Conservation (phyloP, 495 filamentous ascomycete genomes). For the Penicillium parvum region DNA sequence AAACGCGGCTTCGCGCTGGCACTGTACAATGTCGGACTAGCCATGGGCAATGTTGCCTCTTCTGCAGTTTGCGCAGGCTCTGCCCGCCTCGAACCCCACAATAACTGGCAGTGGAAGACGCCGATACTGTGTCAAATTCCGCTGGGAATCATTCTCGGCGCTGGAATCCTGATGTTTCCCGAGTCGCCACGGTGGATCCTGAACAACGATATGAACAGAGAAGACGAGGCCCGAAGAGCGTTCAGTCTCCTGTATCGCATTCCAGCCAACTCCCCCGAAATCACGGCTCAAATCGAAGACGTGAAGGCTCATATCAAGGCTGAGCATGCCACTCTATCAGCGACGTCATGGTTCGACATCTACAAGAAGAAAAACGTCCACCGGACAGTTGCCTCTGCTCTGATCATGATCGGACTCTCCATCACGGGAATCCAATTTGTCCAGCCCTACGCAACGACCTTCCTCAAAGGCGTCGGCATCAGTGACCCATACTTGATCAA, state of each 20-base stretch:
- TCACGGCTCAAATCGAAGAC: constrained; percentile 22
- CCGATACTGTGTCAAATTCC: constrained; percentile 30
- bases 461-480: constrained; percentile 23
- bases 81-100: constrained; percentile 14
- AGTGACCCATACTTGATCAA: constrained; percentile 29
- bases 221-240: constrained; percentile 21
- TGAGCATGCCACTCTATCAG: constrained; percentile 8
- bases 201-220: constrained; percentile 10
- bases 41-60: constrained; percentile 23
- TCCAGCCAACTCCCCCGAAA: constrained; percentile 14
- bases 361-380: constrained; percentile 18
- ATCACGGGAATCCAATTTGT: constrained; percentile 31
- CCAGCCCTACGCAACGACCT: constrained; percentile 24
- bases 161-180: constrained; percentile 27
- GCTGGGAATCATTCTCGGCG: constrained; percentile 22
- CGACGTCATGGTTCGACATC: constrained; percentile 19
- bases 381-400: constrained; percentile 18
- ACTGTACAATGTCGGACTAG: constrained; percentile 27
- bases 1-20: constrained; percentile 24
- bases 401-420: constrained; percentile 25
- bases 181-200: constrained; percentile 31
- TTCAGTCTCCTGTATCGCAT: constrained; percentile 21
- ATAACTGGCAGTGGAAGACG: constrained; percentile 31
- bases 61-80: constrained; percentile 26
- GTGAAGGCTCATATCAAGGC: constrained; percentile 21